Evolutionary conservation across 495 filamentous ascomycete species (phyloP).

Genomic region (Lophiotrema nucula): DNA sequence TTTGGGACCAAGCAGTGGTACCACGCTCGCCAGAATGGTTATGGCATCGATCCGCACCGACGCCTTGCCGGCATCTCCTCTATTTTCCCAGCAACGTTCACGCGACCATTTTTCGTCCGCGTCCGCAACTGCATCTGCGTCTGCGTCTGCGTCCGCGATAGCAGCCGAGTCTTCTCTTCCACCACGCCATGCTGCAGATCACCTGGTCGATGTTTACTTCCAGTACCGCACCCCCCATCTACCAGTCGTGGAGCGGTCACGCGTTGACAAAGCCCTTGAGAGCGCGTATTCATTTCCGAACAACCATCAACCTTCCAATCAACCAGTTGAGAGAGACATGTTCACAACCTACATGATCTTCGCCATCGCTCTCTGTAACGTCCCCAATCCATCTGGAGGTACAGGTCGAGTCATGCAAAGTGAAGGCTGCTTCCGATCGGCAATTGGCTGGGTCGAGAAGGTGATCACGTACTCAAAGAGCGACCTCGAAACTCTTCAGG

Average conservation of each 20-base stretch:
- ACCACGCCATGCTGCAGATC: constrained; percentile 35
- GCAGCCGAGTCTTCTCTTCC: constrained; percentile 31
- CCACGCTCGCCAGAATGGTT: constrained; percentile 37
- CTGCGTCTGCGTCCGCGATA: constrained; percentile 12
- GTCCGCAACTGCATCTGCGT: no score
- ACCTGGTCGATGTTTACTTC: constrained; percentile 36
- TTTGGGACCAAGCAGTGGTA: constrained; percentile 35
- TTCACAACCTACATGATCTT: constrained; percentile 37
- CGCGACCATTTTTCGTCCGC: constrained; percentile 12
- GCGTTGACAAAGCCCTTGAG: constrained; percentile 28
- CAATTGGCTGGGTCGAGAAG: constrained; percentile 32
- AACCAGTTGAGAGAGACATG: constrained; percentile 24
- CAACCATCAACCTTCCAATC: constrained; percentile 3
- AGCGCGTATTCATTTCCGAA: constrained; percentile 24
- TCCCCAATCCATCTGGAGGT: constrained; percentile 18
- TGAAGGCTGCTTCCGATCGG: constrained; percentile 36
- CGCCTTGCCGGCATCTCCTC: constrained; percentile 12
- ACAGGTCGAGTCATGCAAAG: constrained; percentile 27
- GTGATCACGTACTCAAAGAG: constrained; percentile 33
- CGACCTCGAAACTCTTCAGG: constrained; percentile 33
- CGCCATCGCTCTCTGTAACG: constrained; percentile 33
- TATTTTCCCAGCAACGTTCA: constrained; percentile 16
- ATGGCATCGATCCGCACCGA: constrained; percentile 35
- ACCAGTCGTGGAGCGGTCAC: constrained; percentile 28
- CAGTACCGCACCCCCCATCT: constrained; percentile 36